These are phyloP conservation scores for Aureobasidium subglaciale DNA, from an alignment of 2,329 filamentous ascomycete species.

Conservation along the genomic window DNA sequence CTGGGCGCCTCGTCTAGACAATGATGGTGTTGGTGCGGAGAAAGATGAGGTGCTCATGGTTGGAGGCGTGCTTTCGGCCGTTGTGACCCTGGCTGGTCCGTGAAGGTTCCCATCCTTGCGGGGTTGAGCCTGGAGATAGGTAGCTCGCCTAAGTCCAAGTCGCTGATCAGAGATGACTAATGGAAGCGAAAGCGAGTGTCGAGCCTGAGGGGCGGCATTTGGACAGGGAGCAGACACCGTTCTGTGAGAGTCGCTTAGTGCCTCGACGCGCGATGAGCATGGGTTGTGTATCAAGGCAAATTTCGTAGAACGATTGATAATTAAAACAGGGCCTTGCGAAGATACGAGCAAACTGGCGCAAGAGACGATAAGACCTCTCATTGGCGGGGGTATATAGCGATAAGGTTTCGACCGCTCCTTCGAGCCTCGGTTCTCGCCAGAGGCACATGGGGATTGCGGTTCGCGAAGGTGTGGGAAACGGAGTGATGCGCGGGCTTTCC, in stretches of 20 bases:
- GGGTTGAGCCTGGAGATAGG: not conserved
- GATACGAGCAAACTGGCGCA: not conserved
- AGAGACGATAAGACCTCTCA: not conserved
- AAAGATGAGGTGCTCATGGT: not conserved
- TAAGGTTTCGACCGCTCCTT: not conserved
- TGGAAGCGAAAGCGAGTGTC: not conserved
- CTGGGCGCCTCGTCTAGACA: not conserved
- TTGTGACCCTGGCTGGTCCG: not conserved
- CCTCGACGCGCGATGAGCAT: not conserved
- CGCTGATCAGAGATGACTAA: not conserved
- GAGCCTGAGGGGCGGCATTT: not conserved
- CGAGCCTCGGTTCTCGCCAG: conserved; percentile 2
- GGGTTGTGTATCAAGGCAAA: not conserved
- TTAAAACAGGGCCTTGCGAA: not conserved
- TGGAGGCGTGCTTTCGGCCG: not conserved
- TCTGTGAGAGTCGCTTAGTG: not conserved
- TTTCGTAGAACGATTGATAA: not conserved
- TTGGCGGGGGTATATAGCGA: not conserved
- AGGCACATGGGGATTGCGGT: not conserved
- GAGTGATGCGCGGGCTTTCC: not conserved
- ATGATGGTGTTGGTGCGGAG: conserved; percentile 1
- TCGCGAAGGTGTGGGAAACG: not conserved
- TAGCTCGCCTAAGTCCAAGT: not conserved
- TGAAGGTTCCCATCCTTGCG: not conserved
- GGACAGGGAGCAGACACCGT: not conserved